Evolutionary conservation across 2,329 filamentous ascomycete species (phyloP).

Genomic region (Fusarium acutatum): DNA sequence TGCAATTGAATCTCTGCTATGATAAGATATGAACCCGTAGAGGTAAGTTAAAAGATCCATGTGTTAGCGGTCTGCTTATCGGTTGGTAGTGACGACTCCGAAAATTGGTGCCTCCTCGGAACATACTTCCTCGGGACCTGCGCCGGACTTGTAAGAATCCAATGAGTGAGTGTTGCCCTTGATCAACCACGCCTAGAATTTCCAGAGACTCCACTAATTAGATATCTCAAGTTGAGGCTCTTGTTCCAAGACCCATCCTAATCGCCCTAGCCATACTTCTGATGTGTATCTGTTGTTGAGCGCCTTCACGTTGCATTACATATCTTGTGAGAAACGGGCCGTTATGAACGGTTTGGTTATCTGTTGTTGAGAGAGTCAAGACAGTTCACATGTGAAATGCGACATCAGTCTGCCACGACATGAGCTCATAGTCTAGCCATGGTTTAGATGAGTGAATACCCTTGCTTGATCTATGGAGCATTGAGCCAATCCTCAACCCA

Average conservation of each 20-base stretch:
- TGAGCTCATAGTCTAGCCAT: background rate
- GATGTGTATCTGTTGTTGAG: conserved; percentile 1
- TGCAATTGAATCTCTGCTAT: background rate
- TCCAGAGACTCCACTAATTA: background rate
- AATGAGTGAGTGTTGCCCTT: background rate
- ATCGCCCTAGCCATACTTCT: background rate
- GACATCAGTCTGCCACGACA: background rate
- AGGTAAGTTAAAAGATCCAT: background rate
- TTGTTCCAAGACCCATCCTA: conserved; percentile 1
- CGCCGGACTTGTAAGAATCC: conserved; percentile 15
- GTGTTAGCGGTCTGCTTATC: conserved; percentile 12
- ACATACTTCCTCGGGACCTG: conserved; percentile 23
- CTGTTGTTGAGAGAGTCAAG: conserved; percentile 22
- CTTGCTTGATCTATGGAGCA: background rate
- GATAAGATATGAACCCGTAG: background rate
- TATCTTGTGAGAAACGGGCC: background rate
- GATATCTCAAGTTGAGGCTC: conserved; percentile 23
- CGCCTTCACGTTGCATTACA: background rate
- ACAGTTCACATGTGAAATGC: conserved; percentile 20
- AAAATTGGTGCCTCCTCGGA: conserved; percentile 24
- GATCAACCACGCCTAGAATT: background rate
- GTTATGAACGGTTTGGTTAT: background rate
- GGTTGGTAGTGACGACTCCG: conserved; percentile 13
- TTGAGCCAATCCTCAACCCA: background rate
- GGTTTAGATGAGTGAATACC: background rate